These are phyloP conservation scores for Dictyostelium intermedium DNA, from an alignment of 78 protist species.

Conservation along the genomic window DNA sequence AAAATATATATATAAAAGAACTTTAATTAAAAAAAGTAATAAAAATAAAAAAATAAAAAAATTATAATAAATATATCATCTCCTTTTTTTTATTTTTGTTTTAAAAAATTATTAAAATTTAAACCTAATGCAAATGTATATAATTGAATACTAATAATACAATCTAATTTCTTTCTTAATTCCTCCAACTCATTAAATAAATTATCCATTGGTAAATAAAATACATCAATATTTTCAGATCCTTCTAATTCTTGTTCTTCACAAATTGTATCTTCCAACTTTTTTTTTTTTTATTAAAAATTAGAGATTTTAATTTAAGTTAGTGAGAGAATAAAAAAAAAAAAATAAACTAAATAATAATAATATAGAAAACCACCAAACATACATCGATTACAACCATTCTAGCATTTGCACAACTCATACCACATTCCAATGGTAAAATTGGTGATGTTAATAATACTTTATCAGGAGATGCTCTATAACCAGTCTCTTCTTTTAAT, in stretches of 20 bases:
- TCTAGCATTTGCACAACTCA: slow-evolving; percentile 12
- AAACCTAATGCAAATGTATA: slow-evolving; percentile 63
- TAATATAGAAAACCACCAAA: neutral
- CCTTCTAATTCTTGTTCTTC: slow-evolving; percentile 60
- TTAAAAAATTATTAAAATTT: slow-evolving; percentile 3
- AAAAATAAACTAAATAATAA: neutral
- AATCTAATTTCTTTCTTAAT: slow-evolving; percentile 1
- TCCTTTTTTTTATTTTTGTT: neutral
- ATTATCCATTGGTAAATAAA: slow-evolving; percentile 23
- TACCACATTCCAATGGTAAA: slow-evolving; percentile 41
- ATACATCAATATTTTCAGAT: slow-evolving; percentile 39
- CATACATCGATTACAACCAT: slow-evolving; percentile 17
- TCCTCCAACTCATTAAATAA: slow-evolving; percentile 1
- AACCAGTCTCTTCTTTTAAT: slow-evolving; percentile 73
- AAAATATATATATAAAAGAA: neutral
- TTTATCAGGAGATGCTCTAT: neutral
- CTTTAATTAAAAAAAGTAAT: neutral
- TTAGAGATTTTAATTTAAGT: neutral
- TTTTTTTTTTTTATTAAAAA: too few species aligned
- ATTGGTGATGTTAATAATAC: slow-evolving; percentile 4
- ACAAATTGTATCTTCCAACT: slow-evolving; percentile 21
- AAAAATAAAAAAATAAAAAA: too few species aligned
- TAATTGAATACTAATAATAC: slow-evolving; percentile 1
- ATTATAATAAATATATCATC: neutral
- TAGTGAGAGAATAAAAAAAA: neutral